Evolutionary conservation across 495 filamentous ascomycete species (phyloP).

Genomic region (Xylaria grammica): DNA sequence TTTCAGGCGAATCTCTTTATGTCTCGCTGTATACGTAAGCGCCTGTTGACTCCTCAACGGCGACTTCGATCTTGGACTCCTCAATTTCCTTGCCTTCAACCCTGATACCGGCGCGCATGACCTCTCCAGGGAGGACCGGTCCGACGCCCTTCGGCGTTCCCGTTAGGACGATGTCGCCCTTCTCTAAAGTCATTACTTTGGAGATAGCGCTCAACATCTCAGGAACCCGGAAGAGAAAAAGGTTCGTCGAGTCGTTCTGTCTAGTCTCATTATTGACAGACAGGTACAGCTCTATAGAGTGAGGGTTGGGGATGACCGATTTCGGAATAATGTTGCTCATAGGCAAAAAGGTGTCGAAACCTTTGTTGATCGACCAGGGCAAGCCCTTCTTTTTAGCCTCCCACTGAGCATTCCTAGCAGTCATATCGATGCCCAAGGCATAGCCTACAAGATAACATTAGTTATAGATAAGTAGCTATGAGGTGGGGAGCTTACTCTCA

Average conservation of each 20-base stretch:
- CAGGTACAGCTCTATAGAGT: slow-evolving; percentile 83
- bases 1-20: slow-evolving; percentile 33
- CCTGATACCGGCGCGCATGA: slow-evolving; percentile 84
- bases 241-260: slow-evolving; percentile 82
- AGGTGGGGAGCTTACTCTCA: slow-evolving; percentile 50
- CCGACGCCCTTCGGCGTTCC: slow-evolving; percentile 98
- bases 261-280: slow-evolving; percentile 73
- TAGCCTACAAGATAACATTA: slow-evolving; percentile 61
- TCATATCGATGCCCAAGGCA: slow-evolving; percentile 90
- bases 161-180: slow-evolving; percentile 90
- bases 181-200: slow-evolving; percentile 89
- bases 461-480: neutral
- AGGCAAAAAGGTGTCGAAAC: slow-evolving; percentile 96
- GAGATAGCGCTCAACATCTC: slow-evolving; percentile 86
- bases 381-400: slow-evolving; percentile 95
- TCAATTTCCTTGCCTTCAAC: slow-evolving; percentile 83
- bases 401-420: slow-evolving; percentile 89
- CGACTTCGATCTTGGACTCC: slow-evolving; percentile 84
- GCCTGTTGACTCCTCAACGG: slow-evolving; percentile 69
- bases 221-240: slow-evolving; percentile 95
- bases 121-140: slow-evolving; percentile 80
- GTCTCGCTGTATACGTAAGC: slow-evolving; percentile 67
- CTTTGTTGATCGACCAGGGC: slow-evolving; percentile 96
- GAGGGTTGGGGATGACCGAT: slow-evolving; percentile 79
- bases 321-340: slow-evolving; percentile 79